Evolutionary conservation across 371 early-diverging fungal species (phyloP).

Genomic region (Massospora cicadina): DNA sequence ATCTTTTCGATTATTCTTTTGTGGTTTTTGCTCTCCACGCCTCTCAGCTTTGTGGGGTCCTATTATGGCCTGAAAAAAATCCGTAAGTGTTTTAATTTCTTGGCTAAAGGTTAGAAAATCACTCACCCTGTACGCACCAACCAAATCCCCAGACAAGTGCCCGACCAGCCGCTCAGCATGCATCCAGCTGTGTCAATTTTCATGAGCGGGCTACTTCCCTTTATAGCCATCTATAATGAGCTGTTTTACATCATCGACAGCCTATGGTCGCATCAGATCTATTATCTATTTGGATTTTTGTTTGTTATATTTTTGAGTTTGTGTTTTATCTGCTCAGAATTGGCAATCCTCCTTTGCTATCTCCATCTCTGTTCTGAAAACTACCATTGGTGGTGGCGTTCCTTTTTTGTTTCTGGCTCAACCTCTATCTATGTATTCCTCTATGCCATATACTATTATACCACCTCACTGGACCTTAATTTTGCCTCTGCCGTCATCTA

Average conservation of each 20-base stretch:
- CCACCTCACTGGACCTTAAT: constrained; percentile 45
- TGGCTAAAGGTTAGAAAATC: constrained; percentile 22
- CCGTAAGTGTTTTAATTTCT: constrained; percentile 17
- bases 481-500: constrained; percentile 67
- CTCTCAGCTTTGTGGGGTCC: constrained; percentile 75
- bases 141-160: constrained; percentile 89
- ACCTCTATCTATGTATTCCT: constrained; percentile 75
- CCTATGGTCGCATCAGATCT: constrained; percentile 65
- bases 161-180: constrained; percentile 63
- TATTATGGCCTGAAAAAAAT: constrained; percentile 82
- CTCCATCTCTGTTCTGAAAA: constrained; percentile 81
- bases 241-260: constrained; percentile 71
- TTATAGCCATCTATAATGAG: constrained; percentile 77
- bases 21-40: constrained; percentile 78
- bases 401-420: constrained; percentile 77
- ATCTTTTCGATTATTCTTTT: constrained; percentile 64
- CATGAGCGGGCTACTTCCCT: constrained; percentile 74
- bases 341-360: constrained; percentile 76
- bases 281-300: constrained; percentile 80
- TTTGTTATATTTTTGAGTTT: constrained; percentile 61
- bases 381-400: constrained; percentile 89
- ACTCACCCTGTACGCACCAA: constrained; percentile 77
- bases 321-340: constrained; percentile 61
- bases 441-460: constrained; percentile 66
- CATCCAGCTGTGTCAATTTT: constrained; percentile 49